A percentile compares a stretch with the other conserved stretches of the same genome.
Evolutionary conservation across 176 grass and related monocot species (phyloP).

Genomic region (Melocanna baccifera): DNA sequence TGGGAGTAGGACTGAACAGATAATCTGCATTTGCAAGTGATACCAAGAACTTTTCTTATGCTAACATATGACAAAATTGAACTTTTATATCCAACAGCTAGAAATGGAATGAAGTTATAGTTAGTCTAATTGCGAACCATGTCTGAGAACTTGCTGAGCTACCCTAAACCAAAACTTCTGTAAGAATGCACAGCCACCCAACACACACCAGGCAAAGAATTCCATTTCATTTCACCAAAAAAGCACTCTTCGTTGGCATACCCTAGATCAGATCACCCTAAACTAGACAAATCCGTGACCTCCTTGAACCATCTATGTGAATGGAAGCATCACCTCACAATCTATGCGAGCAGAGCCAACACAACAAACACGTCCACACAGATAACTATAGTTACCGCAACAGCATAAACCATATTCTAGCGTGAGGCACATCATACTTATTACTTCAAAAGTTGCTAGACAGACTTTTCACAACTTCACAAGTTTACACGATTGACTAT

Average conservation of each 20-base stretch:
- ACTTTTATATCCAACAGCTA: neutral
- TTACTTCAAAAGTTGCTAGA: neutral
- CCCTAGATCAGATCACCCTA: neutral
- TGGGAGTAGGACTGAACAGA: neutral
- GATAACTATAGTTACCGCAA: neutral
- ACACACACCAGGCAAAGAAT: too few relatives aligned
- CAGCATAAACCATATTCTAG: neutral
- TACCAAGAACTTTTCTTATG: neutral
- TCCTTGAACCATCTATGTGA: neutral
- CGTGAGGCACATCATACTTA: neutral
- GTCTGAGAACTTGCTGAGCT: neutral
- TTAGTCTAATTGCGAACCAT: too few relatives aligned
- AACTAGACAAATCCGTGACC: neutral
- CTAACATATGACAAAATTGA: neutral
- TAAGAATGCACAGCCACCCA: neutral
- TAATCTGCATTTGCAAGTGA: neutral
- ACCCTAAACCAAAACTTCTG: neutral
- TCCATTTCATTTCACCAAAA: neutral
- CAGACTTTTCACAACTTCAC: neutral
- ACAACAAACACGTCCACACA: neutral
- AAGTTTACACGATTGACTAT: neutral
- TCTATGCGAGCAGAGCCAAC: neutral
- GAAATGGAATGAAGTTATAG: neutral
- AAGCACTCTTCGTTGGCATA: neutral
- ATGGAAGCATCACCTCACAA: neutral